Evolutionary conservation across 352 stramenopile species (phyloP).

Genomic region (Thraustochytrium sp.): DNA sequence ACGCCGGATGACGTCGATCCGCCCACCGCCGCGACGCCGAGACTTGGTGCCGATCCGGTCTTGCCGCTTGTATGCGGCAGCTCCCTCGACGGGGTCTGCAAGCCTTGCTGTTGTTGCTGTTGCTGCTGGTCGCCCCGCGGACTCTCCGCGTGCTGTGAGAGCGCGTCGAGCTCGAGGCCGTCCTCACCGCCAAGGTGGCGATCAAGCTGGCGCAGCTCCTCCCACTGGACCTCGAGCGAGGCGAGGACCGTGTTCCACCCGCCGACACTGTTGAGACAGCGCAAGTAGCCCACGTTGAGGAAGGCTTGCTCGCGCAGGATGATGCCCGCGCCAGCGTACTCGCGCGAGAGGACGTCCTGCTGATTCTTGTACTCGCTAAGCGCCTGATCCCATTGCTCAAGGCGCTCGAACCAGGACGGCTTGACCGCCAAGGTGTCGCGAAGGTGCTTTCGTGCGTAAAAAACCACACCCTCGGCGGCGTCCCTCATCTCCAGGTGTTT

Average conservation of each 20-base stretch:
- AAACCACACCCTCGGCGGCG: constrained; percentile 91
- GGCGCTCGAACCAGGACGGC: constrained; percentile 94
- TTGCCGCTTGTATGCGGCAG: too few species aligned
- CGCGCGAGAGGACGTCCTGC: background rate
- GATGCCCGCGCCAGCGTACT: background rate
- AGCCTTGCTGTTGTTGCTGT: too few species aligned
- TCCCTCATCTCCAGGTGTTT: constrained; percentile 93
- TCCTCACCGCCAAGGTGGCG: constrained; percentile 79
- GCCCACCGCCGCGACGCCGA: background rate
- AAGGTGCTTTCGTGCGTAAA: constrained; percentile 64
- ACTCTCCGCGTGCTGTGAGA: too few species aligned
- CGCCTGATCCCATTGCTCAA: constrained; percentile 92
- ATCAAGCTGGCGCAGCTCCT: constrained; percentile 60
- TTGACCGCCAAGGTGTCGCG: constrained; percentile 68
- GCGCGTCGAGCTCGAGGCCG: too few species aligned
- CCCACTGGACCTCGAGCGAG: constrained; percentile 64
- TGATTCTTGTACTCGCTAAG: constrained; percentile 80
- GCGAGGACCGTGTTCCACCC: constrained; percentile 44
- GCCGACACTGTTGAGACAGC: constrained; percentile 90
- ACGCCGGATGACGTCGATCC: background rate
- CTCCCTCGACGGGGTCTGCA: too few species aligned
- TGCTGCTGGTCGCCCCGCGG: too few species aligned
- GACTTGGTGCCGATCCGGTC: too few species aligned
- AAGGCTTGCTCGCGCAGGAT: background rate
- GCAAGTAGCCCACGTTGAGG: constrained; percentile 82